A percentile compares a stretch with the other conserved stretches of the same genome.
Evolutionary conservation across 1,139 yeast genomes (phyloP).

Genomic region (Arxiozyma telluris): DNA sequence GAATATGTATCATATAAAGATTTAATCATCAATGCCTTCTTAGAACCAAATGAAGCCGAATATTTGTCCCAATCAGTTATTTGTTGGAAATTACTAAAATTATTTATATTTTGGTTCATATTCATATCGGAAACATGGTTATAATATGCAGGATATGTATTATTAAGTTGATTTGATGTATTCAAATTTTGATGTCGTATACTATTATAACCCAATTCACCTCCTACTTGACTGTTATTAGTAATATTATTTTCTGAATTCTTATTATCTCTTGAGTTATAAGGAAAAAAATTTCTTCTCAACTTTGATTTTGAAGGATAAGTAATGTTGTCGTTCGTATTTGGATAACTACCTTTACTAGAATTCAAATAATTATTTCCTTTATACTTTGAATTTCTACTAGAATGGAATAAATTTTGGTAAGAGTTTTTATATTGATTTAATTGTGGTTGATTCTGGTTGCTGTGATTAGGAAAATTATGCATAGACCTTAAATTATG

Average conservation of each 20-base stretch:
- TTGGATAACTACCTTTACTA: constrained; percentile 5
- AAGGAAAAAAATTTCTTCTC: neutral
- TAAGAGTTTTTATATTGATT: neutral
- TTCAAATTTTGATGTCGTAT: neutral
- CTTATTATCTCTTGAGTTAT: neutral
- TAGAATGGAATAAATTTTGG: neutral
- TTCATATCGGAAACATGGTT: neutral
- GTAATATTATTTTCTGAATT: neutral
- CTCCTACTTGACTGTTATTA: neutral
- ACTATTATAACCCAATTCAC: neutral
- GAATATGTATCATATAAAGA: constrained; percentile 1
- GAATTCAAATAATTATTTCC: neutral
- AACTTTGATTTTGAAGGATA: constrained; percentile 3
- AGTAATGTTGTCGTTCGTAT: constrained; percentile 1
- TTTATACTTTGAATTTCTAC: constrained; percentile 1
- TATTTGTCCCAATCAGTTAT: neutral
- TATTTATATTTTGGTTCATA: too few species aligned
- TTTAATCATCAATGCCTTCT: neutral
- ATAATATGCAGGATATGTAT: neutral
- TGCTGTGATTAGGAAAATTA: neutral
- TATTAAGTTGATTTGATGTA: neutral
- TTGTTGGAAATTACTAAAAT: neutral
- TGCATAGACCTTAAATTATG: neutral
- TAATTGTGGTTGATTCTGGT: neutral
- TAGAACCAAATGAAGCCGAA: neutral